Evolutionary conservation across 2,329 filamentous ascomycete genomes (phyloP), one percentile per base, ranked within the genome.

Genomic region (Talaromyces sp.): DNA sequence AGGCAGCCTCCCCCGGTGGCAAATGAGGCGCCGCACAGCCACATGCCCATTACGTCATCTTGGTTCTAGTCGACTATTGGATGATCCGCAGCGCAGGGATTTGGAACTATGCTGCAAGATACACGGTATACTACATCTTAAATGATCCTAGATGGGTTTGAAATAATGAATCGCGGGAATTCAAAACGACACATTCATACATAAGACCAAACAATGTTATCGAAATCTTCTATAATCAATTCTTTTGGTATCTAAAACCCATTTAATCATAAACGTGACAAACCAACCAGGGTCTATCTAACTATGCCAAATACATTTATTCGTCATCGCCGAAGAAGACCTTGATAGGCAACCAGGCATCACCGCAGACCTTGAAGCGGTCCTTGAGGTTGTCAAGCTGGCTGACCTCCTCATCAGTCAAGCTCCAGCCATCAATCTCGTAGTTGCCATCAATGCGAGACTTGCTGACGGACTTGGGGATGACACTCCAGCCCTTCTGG

Each of bases 251-350:
- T 64, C 54, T 59, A 56, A 51, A 56, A n/a, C 52, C 39, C 62
- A 61, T 63, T 47, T 51, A 60, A 48, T 57, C 57, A 58, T 55
- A 36, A 56, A 59, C 3, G 27, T 29, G 40, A 20, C 29, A 20
- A 42, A 4, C 22, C 39, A n/a, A n/a, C 24, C 24, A 27, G 24
- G 24, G 24, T 27, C 24, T 27, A 27, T 27, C 24, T 5, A 5
- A 27, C 9, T 27, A 27, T 10, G 14, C 29, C 37, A 39, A 39
- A 17, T 19, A 16, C 3, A 36, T 37, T 67, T 84, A 91, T 77
- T 92, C 88, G 66, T 91, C 88, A 65, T 92, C 88, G 7, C 88
- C 88, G 69, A 90, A 90, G 80, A 94, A 94, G 32, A 93, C 88
- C 80, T 86, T 87, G 55, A 89, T 73, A 0, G 89, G 89, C 49